A percentile compares a stretch with the other conserved stretches of the same genome.
phyloP scores from a whole-genome alignment of 2,329 filamentous ascomycete genomes.

The Pestalotiopsis fici region DNA sequence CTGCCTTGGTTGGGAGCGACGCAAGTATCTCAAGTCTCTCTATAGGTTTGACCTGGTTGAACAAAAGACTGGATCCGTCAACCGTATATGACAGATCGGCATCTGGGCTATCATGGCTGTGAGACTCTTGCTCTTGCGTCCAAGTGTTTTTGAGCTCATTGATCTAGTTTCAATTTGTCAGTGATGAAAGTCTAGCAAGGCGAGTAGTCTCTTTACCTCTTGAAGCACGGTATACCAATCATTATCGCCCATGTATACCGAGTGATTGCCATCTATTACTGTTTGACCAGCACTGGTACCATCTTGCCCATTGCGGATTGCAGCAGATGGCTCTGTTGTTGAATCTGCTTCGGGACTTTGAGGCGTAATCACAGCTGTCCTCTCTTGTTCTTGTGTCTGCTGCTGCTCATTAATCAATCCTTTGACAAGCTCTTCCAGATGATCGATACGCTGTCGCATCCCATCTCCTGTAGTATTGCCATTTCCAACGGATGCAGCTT shows the following conservation, averaged over 20 bases:
- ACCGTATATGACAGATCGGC: constrained; percentile 23
- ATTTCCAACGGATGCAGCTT: background rate
- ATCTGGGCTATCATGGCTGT: constrained; percentile 20
- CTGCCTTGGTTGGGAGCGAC: constrained; percentile 23
- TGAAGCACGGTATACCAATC: constrained; percentile 25
- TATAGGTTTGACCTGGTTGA: constrained; percentile 21
- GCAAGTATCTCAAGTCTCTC: constrained; percentile 25
- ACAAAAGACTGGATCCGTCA: constrained; percentile 26
- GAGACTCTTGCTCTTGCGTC: constrained; percentile 18
- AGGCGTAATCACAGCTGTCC: background rate
- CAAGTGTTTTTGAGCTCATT: constrained; percentile 24
- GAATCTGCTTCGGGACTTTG: background rate
- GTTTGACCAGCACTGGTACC: constrained; percentile 13
- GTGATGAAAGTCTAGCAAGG: background rate
- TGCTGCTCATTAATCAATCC: constrained; percentile 16
- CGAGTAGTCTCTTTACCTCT: constrained; percentile 16
- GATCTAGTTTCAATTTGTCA: constrained; percentile 18
- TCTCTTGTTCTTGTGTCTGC: background rate
- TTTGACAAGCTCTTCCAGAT: constrained; percentile 20
- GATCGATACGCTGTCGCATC: constrained; percentile 22
- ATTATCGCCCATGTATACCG: constrained; percentile 20
- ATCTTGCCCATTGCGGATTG: background rate
- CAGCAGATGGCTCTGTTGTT: background rate
- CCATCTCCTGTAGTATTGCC: constrained; percentile 10
- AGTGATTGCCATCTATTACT: constrained; percentile 21